Conservation (phyloP, 106 monocot genomes). For the Ottelia alismoides region DNA sequence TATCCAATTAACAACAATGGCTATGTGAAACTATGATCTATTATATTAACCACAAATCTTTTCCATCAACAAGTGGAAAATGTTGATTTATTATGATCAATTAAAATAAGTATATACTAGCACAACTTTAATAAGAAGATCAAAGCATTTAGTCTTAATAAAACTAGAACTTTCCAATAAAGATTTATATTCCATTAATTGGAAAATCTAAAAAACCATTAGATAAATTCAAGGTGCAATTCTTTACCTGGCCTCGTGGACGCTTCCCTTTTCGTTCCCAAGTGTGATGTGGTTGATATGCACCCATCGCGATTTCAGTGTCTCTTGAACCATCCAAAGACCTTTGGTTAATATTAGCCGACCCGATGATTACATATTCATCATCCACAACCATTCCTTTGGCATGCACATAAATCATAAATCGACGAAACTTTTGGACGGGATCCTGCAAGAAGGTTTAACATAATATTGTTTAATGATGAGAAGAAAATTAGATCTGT, state of each 20-base stretch:
- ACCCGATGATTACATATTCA: constrained; percentile 53
- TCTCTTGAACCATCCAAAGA: constrained; percentile 52
- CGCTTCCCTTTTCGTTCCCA: constrained; percentile 15
- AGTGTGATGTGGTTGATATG: constrained; percentile 38
- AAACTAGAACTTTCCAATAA: background rate
- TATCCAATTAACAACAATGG: no score
- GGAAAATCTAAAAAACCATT: no score
- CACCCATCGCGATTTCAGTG: constrained; percentile 64
- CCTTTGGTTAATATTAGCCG: constrained; percentile 60
- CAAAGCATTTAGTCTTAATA: no score
- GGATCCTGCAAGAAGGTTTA: constrained; percentile 17
- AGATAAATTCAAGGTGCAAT: no score
- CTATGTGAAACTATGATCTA: no score
- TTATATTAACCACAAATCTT: no score
- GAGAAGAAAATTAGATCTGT: no score
- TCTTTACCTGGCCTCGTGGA: constrained; percentile 43
- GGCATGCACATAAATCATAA: constrained; percentile 77
- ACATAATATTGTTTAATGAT: background rate
- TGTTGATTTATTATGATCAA: no score
- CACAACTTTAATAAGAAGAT: no score
- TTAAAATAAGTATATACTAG: no score
- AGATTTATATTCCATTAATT: no score
- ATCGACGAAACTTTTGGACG: constrained; percentile 38
- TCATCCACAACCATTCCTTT: constrained; percentile 61
- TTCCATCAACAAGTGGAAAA: no score